Percentiles rank a stretch among this genome's conserved stretches.
phyloP scores from a whole-genome alignment of 768 basidiomycete genomes.

The Collybia sordida region DNA sequence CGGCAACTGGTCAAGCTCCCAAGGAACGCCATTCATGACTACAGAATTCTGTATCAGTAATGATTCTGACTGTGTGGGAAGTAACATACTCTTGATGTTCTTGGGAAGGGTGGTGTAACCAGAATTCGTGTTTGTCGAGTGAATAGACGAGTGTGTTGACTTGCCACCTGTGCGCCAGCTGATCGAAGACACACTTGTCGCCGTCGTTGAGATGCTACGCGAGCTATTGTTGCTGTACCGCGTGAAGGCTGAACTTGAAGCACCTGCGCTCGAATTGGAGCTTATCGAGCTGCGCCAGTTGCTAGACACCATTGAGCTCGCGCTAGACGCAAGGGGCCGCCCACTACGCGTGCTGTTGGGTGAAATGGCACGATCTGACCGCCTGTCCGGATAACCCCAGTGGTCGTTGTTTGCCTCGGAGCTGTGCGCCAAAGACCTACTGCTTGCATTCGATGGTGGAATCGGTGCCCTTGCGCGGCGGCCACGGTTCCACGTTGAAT shows the following conservation, averaged over 20 bases:
- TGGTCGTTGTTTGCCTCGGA: slow-evolving; percentile 28
- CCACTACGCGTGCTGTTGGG: slow-evolving; percentile 61
- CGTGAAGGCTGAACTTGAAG: slow-evolving; percentile 73
- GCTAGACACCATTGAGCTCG: slow-evolving; percentile 60
- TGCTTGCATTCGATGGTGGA: slow-evolving; percentile 14
- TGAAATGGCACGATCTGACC: slow-evolving; percentile 47
- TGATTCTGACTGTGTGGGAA: slow-evolving; percentile 8
- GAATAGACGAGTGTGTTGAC: slow-evolving; percentile 15
- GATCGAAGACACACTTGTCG: slow-evolving; percentile 73
- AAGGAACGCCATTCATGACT: slow-evolving; percentile 81
- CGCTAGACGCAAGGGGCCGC: slow-evolving; percentile 52
- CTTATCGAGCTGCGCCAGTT: slow-evolving; percentile 82
- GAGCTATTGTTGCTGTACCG: slow-evolving; percentile 75
- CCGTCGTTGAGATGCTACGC: slow-evolving; percentile 75
- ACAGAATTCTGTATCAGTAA: slow-evolving; percentile 4
- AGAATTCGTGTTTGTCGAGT: slow-evolving; percentile 24
- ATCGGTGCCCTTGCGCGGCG: slow-evolving; percentile 29
- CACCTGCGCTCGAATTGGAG: slow-evolving; percentile 66
- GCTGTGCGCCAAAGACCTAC: slow-evolving; percentile 17
- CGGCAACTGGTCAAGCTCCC: slow-evolving; percentile 70
- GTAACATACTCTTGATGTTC: slow-evolving; percentile 79
- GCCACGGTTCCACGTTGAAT: slow-evolving; percentile 49
- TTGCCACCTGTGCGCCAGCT: slow-evolving; percentile 68
- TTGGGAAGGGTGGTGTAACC: slow-evolving; percentile 43
- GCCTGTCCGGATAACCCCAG: slow-evolving; percentile 30